Evolutionary conservation across 495 filamentous ascomycete genomes (phyloP), one percentile per base, ranked within the genome.

Genomic region (Penicillium parvum): DNA sequence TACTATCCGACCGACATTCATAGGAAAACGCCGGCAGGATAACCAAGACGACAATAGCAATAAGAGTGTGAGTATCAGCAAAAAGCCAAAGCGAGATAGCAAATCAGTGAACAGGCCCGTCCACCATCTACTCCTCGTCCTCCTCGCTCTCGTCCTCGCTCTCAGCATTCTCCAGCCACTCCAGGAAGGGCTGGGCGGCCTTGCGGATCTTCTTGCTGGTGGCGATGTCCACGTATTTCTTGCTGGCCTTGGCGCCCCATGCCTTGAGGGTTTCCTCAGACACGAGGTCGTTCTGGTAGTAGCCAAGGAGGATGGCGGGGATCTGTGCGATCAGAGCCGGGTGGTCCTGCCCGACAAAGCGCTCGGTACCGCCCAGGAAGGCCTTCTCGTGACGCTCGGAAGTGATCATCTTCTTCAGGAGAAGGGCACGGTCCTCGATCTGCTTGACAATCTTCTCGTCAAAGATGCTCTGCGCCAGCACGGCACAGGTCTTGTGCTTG

Each of bases 171-270:
- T 88, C 78, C 25, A 98, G 86, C 92, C 92, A 96, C 50, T 80
- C 83, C 50, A 96, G 75, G 80, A 98, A 96, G 35, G 85, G 82
- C 75, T 91, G 85, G 22, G 92, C 90, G 45, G 86, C 81, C 76
- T 95, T 92, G 75, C 89, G 86, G 54, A 97, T 86, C 76, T 95
- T 95, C 76, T 88, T 91, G 72, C 88, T 95, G 44, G 81, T 91
- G 30, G 80, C 50, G 25, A 91, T 60, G 53, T 97, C 92, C 60
- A 96, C 88, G 60, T 96, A 96, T 66, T 95, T 95, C 81, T 94
- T 96, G 79, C 88, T 95, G 22, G 90, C 88, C 76, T 91, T 94
- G 53, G 77, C 73, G 43, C 90, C 88, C 92, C 92, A 98, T 40
- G 83, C 83, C 69, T 84, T 89, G 62, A 95, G 76, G 19, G 88